phyloP scores from a whole-genome alignment of 2,329 filamentous ascomycete species.

The Trichothecium sympodiale region DNA sequence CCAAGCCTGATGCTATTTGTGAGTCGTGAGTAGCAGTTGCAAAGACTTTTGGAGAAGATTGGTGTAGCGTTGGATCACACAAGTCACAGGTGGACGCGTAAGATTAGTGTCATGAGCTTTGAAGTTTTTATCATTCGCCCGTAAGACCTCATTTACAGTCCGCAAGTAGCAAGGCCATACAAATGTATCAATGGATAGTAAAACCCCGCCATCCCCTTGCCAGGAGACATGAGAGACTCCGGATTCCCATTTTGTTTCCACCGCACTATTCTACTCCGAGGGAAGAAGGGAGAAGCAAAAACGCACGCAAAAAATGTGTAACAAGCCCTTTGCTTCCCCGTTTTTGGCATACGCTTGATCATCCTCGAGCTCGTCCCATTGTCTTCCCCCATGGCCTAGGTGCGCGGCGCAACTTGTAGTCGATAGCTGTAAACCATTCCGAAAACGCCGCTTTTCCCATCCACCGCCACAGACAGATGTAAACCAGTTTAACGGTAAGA shows the following conservation, averaged over 20 bases:
- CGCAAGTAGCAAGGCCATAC: slow-evolving; percentile 38
- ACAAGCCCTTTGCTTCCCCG: no score
- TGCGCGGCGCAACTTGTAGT: no score
- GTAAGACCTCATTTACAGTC: slow-evolving; percentile 33
- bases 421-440: no score
- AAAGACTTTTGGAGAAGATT: no score
- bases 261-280: slow-evolving; percentile 1
- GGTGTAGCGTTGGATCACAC: no score
- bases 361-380: no score
- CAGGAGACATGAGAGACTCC: slow-evolving; percentile 25
- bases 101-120: slow-evolving; percentile 21
- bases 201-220: slow-evolving; percentile 20
- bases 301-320: no score
- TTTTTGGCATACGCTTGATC: no score
- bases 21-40: no score
- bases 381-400: no score
- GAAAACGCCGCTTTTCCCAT: slow-evolving; percentile 10
- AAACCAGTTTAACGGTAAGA: slow-evolving; percentile 76
- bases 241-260: slow-evolving; percentile 13
- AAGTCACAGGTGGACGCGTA: slow-evolving; percentile 8
- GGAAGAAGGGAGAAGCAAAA: no score
- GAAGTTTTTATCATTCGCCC: slow-evolving; percentile 38
- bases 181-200: slow-evolving; percentile 33
- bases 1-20: no score
- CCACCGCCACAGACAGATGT: slow-evolving; percentile 4